A percentile compares a stretch with the other conserved stretches of the same genome.
phyloP scores from a whole-genome alignment of 352 stramenopile genomes.

The Phytophthora brassicae region DNA sequence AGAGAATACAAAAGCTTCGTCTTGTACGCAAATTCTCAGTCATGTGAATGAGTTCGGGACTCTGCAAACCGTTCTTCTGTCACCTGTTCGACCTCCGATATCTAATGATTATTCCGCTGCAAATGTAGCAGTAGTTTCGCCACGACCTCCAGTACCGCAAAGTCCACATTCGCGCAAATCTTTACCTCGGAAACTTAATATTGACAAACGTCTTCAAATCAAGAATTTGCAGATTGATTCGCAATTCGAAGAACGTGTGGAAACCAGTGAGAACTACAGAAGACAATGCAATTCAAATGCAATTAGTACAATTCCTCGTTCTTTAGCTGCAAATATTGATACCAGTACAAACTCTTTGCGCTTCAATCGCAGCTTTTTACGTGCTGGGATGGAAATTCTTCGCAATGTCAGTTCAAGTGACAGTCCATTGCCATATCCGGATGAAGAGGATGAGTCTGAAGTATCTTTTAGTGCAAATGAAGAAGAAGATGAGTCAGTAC shows the following conservation, averaged over 20 bases:
- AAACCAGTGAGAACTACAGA: conserved; percentile 11
- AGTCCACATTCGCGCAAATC: conserved; percentile 14
- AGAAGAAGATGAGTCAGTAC: conserved; percentile 4
- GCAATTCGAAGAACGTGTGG: conserved; percentile 37
- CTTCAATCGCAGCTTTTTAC: conserved; percentile 60
- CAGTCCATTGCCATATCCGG: conserved; percentile 16
- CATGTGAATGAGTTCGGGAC: conserved; percentile 74
- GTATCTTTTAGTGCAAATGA: conserved; percentile 10
- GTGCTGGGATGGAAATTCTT: conserved; percentile 62
- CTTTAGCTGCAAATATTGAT: not conserved
- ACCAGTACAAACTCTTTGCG: conserved; percentile 20
- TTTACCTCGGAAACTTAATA: conserved; percentile 7
- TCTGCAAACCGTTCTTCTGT: conserved; percentile 59
- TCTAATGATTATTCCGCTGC: conserved; percentile 26
- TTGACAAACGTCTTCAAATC: conserved; percentile 7
- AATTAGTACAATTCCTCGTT: not conserved
- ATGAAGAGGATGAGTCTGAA: conserved; percentile 8
- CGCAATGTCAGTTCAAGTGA: conserved; percentile 25
- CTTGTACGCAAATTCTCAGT: conserved; percentile 45
- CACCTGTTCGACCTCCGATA: conserved; percentile 52
- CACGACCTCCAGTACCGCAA: conserved; percentile 11
- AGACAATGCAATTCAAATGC: conserved; percentile 4
- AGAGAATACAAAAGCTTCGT: conserved; percentile 14
- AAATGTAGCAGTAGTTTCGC: conserved; percentile 2
- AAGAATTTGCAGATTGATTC: conserved; percentile 22